phyloP scores from a whole-genome alignment of 2,329 filamentous ascomycete genomes.

The Xylariaceae sp. region DNA sequence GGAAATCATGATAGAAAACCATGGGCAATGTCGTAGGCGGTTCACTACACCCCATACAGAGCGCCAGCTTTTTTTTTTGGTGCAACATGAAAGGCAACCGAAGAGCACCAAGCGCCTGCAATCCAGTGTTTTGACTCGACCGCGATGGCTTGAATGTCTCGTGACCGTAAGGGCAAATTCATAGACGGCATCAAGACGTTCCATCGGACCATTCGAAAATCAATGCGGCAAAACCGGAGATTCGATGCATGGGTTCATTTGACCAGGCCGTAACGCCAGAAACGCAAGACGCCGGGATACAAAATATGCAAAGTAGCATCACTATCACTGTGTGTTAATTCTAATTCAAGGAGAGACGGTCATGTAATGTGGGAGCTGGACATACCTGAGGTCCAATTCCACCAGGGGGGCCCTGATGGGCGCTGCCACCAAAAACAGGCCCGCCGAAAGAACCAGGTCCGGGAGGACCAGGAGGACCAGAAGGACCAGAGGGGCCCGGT shows the following conservation, averaged over 20 bases:
- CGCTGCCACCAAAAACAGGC: slow-evolving; percentile 24
- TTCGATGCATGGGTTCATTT: slow-evolving; percentile 26
- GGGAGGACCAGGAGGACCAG: slow-evolving; percentile 27
- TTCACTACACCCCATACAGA: slow-evolving; percentile 20
- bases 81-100: slow-evolving; percentile 24
- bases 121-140: slow-evolving; percentile 9
- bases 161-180: slow-evolving; percentile 19
- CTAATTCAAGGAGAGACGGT: not conserved
- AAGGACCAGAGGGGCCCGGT: slow-evolving; percentile 28
- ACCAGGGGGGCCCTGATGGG: slow-evolving; percentile 30
- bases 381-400: slow-evolving; percentile 32
- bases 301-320: slow-evolving; percentile 21
- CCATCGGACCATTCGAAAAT: slow-evolving; percentile 22
- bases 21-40: slow-evolving; percentile 23
- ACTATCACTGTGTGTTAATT: slow-evolving; percentile 18
- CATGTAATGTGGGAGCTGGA: not conserved
- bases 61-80: slow-evolving; percentile 26
- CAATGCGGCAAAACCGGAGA: slow-evolving; percentile 28
- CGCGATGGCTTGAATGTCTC: slow-evolving; percentile 12
- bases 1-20: slow-evolving; percentile 26
- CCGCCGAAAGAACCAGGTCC: slow-evolving; percentile 28
- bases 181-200: slow-evolving; percentile 21
- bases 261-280: slow-evolving; percentile 31
- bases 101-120: slow-evolving; percentile 18
- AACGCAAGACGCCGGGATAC: slow-evolving; percentile 34